Conservation (phyloP, 768 basidiomycete genomes). For the Pisolithus albus region DNA sequence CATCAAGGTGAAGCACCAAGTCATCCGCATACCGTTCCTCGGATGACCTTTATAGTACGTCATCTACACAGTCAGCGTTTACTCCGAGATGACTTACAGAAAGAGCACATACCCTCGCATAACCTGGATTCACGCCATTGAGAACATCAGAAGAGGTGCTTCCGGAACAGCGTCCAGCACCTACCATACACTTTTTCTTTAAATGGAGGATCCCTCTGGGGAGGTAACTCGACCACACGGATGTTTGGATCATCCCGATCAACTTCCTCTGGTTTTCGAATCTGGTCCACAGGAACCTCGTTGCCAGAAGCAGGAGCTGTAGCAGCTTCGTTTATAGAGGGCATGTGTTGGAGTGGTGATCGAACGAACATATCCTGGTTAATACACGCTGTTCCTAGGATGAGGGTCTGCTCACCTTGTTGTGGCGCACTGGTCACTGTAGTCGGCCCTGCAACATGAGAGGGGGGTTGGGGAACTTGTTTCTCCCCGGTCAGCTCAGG, state of each 20-base stretch:
- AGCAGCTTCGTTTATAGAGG: conserved; percentile 20
- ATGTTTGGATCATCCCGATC: conserved; percentile 18
- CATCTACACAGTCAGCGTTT: background rate
- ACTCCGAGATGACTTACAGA: background rate
- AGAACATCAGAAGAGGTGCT: background rate
- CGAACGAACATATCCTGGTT: background rate
- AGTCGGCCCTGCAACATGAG: background rate
- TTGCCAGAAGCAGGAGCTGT: conserved; percentile 31
- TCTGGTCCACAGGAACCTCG: conserved; percentile 25
- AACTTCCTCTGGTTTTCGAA: conserved; percentile 21
- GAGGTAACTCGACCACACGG: conserved; percentile 20
- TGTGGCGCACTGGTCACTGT: conserved; percentile 20
- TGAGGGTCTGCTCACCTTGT: conserved; percentile 30
- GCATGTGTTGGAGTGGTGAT: background rate
- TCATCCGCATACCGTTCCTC: conserved; percentile 21
- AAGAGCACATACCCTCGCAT: conserved; percentile 19
- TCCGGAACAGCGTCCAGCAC: conserved; percentile 4
- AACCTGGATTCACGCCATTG: conserved; percentile 14
- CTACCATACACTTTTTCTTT: conserved; percentile 54
- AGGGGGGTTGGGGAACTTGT: background rate
- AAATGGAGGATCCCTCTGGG: conserved; percentile 36
- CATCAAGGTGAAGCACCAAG: conserved; percentile 3
- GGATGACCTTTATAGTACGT: conserved; percentile 19
- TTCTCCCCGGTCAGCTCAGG: too few species aligned
- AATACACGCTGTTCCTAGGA: background rate